Evolutionary conservation across 73 alveolate species (phyloP).

Genomic region (Paramecium pentaurelia): DNA sequence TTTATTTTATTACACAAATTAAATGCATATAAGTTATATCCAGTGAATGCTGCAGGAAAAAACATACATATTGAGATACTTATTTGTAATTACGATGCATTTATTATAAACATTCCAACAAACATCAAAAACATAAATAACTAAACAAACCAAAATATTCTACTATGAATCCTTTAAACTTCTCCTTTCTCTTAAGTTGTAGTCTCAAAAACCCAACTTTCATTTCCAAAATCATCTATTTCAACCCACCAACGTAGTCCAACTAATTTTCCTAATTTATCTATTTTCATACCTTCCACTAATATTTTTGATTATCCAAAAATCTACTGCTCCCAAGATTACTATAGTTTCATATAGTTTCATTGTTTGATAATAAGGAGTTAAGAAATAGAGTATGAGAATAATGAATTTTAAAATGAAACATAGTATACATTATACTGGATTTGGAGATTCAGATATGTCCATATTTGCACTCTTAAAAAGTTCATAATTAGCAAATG

Average conservation of each 20-base stretch:
- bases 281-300: conserved; percentile 65
- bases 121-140: conserved; percentile 40
- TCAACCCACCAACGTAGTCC: conserved; percentile 95
- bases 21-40: conserved; percentile 11
- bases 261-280: conserved; percentile 66
- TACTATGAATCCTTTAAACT: conserved; percentile 1
- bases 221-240: conserved; percentile 84
- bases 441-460: conserved; percentile 26
- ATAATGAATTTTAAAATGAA: not conserved
- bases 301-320: conserved; percentile 82
- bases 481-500: conserved; percentile 33
- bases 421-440: not conserved
- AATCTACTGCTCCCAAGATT: conserved; percentile 68
- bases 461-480: conserved; percentile 2
- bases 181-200: not conserved
- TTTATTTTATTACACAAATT: conserved; percentile 8
- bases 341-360: conserved; percentile 58
- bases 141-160: conserved; percentile 44
- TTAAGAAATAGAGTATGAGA: not conserved
- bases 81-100: not conserved
- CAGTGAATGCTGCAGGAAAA: conserved; percentile 22
- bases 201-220: conserved; percentile 85
- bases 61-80: not conserved
- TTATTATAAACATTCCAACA: conserved; percentile 30
- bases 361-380: conserved; percentile 25